A percentile compares a stretch with the other conserved stretches of the same genome.
These are phyloP conservation scores for Gentiana dahurica DNA, from an alignment of 257 asterid species.

Conservation along the genomic window DNA sequence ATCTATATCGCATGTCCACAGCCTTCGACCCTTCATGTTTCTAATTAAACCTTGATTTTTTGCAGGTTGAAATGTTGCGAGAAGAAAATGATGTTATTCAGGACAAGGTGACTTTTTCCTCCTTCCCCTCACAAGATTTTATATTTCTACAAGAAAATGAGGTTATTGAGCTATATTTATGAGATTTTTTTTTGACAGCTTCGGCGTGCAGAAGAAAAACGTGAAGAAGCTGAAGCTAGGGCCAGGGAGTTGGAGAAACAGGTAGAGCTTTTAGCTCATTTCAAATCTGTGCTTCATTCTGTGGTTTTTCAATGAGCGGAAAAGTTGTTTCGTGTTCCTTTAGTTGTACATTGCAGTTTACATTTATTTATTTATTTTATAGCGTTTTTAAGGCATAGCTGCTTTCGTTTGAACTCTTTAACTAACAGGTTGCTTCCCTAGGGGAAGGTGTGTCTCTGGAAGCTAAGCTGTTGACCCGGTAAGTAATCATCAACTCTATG, in stretches of 20 bases:
- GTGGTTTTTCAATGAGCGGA: background rate
- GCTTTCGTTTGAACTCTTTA: conserved; percentile 6
- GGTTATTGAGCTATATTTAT: too few species aligned
- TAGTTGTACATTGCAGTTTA: background rate
- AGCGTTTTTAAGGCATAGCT: background rate
- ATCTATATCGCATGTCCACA: too few species aligned
- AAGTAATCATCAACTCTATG: conserved; percentile 13
- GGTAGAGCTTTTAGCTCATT: conserved; percentile 25
- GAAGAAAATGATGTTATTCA: conserved; percentile 78
- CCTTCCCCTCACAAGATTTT: background rate
- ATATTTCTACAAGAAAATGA: conserved; percentile 3
- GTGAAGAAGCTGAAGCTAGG: conserved; percentile 92
- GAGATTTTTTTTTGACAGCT: conserved; percentile 46
- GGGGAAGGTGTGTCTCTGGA: conserved; percentile 98
- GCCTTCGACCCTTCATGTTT: conserved; percentile 4
- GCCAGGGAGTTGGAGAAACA: conserved; percentile 92
- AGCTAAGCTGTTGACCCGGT: conserved; percentile 91
- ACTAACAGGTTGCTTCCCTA: conserved; percentile 73
- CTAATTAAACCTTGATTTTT: conserved; percentile 17
- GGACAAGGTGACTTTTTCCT: conserved; percentile 63
- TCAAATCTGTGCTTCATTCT: conserved; percentile 1
- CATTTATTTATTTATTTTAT: background rate
- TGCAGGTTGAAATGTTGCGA: conserved; percentile 97
- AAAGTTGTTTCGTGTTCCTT: too few species aligned
- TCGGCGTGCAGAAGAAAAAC: conserved; percentile 76